phyloP scores from a whole-genome alignment of 2,329 filamentous ascomycete species.

The Colletotrichum higginsianum region DNA sequence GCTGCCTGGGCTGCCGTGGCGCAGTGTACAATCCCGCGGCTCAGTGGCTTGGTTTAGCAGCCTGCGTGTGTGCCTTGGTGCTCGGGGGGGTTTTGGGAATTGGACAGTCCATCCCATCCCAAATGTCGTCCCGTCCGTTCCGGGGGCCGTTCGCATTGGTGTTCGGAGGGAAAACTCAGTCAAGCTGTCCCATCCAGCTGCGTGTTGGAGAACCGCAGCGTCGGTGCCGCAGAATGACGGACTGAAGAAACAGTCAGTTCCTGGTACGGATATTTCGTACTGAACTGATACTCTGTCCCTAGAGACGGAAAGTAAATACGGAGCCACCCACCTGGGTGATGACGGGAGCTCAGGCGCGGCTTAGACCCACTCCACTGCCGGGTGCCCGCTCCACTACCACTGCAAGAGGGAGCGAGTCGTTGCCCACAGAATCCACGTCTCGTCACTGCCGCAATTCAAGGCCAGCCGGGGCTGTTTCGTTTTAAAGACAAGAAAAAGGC shows the following conservation, averaged over 20 bases:
- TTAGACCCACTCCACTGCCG: constrained; percentile 29
- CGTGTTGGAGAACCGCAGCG: constrained; percentile 6
- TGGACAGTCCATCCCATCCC: constrained; percentile 25
- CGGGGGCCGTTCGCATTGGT: constrained; percentile 10
- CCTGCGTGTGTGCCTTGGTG: constrained; percentile 2
- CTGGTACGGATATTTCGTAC: neutral
- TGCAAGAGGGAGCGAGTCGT: constrained; percentile 32
- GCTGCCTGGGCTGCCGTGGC: constrained; percentile 38
- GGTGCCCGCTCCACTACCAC: constrained; percentile 26
- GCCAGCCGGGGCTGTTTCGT: constrained; percentile 40
- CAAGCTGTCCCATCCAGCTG: neutral
- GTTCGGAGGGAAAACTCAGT: neutral
- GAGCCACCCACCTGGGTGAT: neutral
- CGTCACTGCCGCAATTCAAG: constrained; percentile 41
- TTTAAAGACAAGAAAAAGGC: constrained; percentile 40
- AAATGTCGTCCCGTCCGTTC: neutral
- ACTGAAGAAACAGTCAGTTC: neutral
- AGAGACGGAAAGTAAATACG: too few species aligned
- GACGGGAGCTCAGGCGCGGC: constrained; percentile 28
- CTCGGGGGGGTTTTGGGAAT: constrained; percentile 1
- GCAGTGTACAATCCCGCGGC: constrained; percentile 34
- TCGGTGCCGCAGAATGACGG: neutral
- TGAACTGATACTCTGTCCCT: too few species aligned
- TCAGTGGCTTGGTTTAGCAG: constrained; percentile 42
- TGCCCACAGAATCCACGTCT: constrained; percentile 40